Base-by-base conservation (phyloP, 2,329 filamentous ascomycete species). In the Claviceps digitariae region DNA sequence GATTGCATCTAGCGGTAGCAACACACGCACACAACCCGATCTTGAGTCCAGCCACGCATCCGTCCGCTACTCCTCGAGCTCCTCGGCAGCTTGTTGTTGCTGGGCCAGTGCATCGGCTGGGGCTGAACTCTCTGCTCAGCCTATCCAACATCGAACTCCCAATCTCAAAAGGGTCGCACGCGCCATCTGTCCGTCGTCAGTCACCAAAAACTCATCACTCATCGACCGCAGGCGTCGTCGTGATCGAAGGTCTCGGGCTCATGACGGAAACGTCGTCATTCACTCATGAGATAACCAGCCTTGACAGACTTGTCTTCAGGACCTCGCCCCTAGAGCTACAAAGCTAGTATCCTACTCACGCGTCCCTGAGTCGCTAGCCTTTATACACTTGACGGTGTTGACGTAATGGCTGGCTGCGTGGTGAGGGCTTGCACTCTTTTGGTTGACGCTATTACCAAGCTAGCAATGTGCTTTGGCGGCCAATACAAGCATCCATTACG, bases 321-420 rank as follows among this genome's bases (percentile, higher is more conserved):
- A 9, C 41, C 20, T 44, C 21, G 21, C 8, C 25, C 40, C 40
- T 13, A 21, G 13, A n/a, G n/a, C n/a, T n/a, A n/a, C n/a, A n/a
- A n/a, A n/a, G n/a, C n/a, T 23, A 44, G 12, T 5, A 8, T 23
- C 41, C 21, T 44, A 17, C 23, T 23, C 21, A 2, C 41, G 21
- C 12, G 34, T 17, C 20, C 41, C 41, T 44, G 41, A 15, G 21
- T 44, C 21, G 40, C 40, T 43, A 43, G 40, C 10, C 10, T 43
- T 43, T 21, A 23, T n/a, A 21, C 40, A 13, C 15, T 36, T 36
- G 48, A 36, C 41, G 21, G 40, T 31, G 48, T 51, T 51, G 53
- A 52, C 53, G 53, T 46, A 45, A 54, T 54, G 29, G 38, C 49
- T 48, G 44, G 20, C 15, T 15, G 21, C 36, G 40, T 45, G 36